A percentile compares a stretch with the other conserved stretches of the same genome.
Conservation (phyloP, 805 yeast genomes). For the Candida insectorum region DNA sequence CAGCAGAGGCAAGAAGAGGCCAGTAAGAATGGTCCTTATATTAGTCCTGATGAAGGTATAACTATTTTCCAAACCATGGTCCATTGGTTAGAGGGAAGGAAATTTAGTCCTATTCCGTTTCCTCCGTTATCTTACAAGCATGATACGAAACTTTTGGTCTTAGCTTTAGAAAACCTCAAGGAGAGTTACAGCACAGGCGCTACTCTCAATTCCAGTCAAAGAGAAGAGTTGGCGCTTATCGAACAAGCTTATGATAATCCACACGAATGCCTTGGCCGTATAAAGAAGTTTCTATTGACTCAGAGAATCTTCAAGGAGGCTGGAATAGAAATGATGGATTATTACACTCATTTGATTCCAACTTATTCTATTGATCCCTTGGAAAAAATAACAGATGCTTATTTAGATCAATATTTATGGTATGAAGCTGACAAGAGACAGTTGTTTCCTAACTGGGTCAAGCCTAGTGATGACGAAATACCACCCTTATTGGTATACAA, state of each 20-base stretch:
- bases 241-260: conserved; percentile 98
- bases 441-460: conserved; percentile 93
- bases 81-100: conserved; percentile 82
- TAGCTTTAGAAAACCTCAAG: conserved; percentile 86
- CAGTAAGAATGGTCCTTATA: conserved; percentile 82
- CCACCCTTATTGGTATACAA: conserved; percentile 90
- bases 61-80: conserved; percentile 83
- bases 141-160: conserved; percentile 83
- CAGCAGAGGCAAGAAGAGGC: conserved; percentile 82
- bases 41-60: conserved; percentile 85
- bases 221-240: conserved; percentile 89
- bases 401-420: conserved; percentile 93
- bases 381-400: conserved; percentile 95
- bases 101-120: conserved; percentile 84
- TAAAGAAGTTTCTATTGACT: conserved; percentile 77
- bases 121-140: conserved; percentile 91
- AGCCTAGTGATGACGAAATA: conserved; percentile 90
- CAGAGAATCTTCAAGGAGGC: conserved; percentile 93
- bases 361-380: conserved; percentile 86
- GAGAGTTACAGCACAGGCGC: conserved; percentile 68
- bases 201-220: conserved; percentile 76
- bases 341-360: conserved; percentile 78
- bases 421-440: conserved; percentile 87
- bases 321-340: conserved; percentile 85
- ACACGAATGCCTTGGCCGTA: conserved; percentile 81